Conservation (phyloP, 83 land plant genomes). For the Picea abies region DNA sequence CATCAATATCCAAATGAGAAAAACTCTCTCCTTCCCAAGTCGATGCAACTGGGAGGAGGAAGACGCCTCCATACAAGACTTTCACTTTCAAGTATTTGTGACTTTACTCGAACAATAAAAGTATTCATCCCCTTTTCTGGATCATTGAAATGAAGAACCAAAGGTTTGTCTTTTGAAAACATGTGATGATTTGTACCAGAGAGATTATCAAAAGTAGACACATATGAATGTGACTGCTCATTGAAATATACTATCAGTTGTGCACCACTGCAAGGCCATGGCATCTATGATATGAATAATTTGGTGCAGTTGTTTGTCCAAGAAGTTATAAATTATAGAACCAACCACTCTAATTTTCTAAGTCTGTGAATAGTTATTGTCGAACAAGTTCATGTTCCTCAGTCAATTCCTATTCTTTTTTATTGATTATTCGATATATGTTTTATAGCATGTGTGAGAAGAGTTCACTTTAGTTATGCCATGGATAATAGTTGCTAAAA, state of each 20-base stretch:
- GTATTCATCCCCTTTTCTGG: slow-evolving; percentile 52
- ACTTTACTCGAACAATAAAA: slow-evolving; percentile 41
- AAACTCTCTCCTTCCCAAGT: slow-evolving; percentile 44
- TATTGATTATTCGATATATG: slow-evolving; percentile 29
- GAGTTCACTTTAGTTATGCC: no score
- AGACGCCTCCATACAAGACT: slow-evolving; percentile 57
- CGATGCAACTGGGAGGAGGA: slow-evolving; percentile 9
- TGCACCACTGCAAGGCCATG: slow-evolving; percentile 22
- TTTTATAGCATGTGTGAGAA: slow-evolving; percentile 52
- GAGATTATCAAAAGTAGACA: no score
- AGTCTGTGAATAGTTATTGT: slow-evolving; percentile 86
- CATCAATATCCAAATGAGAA: not conserved
- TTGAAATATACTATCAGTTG: slow-evolving; percentile 18
- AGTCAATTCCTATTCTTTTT: slow-evolving; percentile 44
- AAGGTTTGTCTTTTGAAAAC: slow-evolving; percentile 35
- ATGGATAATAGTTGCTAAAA: no score
- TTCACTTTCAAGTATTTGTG: slow-evolving; percentile 15
- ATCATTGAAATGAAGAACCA: slow-evolving; percentile 61
- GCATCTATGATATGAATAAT: no score
- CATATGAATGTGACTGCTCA: not conserved
- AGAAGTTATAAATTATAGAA: slow-evolving; percentile 71
- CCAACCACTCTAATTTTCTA: slow-evolving; percentile 99
- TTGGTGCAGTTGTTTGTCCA: no score
- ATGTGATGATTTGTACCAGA: not conserved
- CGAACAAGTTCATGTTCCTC: slow-evolving; percentile 86